These are phyloP conservation scores for Paracorniculantispora psalliotae DNA, from an alignment of 2,329 filamentous ascomycete species.

Conservation along the genomic window DNA sequence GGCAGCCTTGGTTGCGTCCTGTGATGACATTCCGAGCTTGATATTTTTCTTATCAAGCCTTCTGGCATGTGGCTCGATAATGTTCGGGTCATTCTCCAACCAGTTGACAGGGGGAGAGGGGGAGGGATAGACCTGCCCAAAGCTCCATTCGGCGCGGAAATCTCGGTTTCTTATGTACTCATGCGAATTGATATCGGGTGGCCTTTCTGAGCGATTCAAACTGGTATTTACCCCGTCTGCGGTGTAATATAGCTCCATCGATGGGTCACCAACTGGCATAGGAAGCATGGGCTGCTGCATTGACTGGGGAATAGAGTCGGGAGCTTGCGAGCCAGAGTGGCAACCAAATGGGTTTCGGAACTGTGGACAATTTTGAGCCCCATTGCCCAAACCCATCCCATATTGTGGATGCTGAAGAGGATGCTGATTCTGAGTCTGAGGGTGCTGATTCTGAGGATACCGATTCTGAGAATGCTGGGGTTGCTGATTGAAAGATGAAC, in stretches of 20 bases:
- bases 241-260: neutral
- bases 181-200: neutral
- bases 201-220: neutral
- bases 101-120: no score
- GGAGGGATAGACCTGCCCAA: neutral
- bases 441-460: neutral
- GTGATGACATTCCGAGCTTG: conserved; percentile 6
- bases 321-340: neutral
- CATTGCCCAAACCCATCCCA: neutral
- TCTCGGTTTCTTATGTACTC: neutral
- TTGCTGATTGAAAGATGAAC: neutral
- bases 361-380: neutral
- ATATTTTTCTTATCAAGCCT: conserved; percentile 2
- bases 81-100: neutral
- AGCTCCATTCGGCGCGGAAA: conserved; percentile 2
- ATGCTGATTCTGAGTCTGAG: neutral
- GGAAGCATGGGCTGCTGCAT: neutral
- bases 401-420: neutral
- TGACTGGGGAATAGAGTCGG: neutral
- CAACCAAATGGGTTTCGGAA: neutral
- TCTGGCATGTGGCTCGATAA: neutral
- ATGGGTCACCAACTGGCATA: neutral
- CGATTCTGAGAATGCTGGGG: neutral
- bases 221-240: neutral
- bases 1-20: conserved; percentile 5